Evolutionary conservation across 2,329 filamentous ascomycete genomes (phyloP).

Genomic region (Penicillium sp.): DNA sequence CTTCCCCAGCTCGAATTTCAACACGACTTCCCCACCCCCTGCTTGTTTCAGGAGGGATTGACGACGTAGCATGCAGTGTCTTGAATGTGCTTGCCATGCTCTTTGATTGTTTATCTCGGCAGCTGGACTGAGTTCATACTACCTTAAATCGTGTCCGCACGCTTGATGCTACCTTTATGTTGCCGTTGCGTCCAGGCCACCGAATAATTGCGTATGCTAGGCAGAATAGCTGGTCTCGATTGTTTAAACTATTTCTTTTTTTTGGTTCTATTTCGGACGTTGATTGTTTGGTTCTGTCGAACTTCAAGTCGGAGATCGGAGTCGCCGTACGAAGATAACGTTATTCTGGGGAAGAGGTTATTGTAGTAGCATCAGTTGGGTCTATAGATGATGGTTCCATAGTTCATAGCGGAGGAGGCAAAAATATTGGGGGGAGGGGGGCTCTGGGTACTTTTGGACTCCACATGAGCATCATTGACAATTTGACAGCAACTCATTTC

Average conservation of each 20-base stretch:
- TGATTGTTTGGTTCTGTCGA: neutral
- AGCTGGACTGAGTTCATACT: constrained; percentile 17
- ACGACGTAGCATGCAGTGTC: constrained; percentile 17
- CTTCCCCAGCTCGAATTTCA: constrained; percentile 1
- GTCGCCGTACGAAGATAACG: neutral
- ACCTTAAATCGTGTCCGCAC: constrained; percentile 12
- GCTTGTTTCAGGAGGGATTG: constrained; percentile 26
- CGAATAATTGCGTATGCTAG: neutral
- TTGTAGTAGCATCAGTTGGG: neutral
- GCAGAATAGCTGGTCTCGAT: neutral
- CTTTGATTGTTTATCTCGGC: constrained; percentile 4
- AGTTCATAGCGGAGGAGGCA: constrained; percentile 8
- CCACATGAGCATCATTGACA: constrained; percentile 8
- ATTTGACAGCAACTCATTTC: neutral
- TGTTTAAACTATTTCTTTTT: neutral
- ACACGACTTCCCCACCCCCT: constrained; percentile 8
- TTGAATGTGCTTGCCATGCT: constrained; percentile 4
- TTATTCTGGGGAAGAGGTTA: neutral
- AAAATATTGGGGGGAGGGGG: neutral
- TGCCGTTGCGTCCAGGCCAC: constrained; percentile 23
- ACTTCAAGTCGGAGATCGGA: neutral
- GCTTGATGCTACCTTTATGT: constrained; percentile 25
- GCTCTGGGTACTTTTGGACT: neutral
- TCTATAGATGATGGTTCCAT: constrained; percentile 4
- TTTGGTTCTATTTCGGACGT: too few relatives aligned